Conservation (phyloP, 169 alveolate genomes). For the Plasmodium knowlesi region DNA sequence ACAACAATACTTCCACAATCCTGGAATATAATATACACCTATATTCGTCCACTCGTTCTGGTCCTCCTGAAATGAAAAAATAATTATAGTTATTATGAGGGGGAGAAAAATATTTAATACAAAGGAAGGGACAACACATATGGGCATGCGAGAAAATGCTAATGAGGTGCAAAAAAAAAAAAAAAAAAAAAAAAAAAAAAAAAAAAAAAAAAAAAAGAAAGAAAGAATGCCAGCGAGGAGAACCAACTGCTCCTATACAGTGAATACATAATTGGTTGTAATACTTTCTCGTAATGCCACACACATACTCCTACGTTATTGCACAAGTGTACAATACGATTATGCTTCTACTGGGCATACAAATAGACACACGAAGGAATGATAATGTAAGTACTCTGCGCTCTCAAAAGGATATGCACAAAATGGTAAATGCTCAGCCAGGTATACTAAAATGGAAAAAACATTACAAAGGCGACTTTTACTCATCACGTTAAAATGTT, state of each 20-base stretch:
- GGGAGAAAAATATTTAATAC: not conserved
- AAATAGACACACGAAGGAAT: not conserved
- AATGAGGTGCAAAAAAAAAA: not conserved
- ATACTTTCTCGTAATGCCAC: not conserved
- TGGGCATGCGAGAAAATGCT: not conserved
- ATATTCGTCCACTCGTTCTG: not conserved
- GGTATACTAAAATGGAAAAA: too few species aligned
- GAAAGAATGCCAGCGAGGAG: too few species aligned
- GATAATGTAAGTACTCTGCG: too few species aligned
- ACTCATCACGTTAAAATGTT: too few species aligned
- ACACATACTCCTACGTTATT: not conserved
- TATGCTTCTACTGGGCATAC: too few species aligned
- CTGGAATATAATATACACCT: not conserved
- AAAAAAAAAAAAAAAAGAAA: too few species aligned
- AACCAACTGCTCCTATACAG: too few species aligned
- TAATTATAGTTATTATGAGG: not conserved
- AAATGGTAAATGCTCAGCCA: too few species aligned
- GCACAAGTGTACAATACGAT: too few species aligned
- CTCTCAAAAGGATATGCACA: too few species aligned
- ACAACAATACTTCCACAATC: not conserved
- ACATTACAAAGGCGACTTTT: too few species aligned
- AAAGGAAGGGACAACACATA: not conserved
- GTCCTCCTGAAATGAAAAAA: not conserved
- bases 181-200: not conserved
- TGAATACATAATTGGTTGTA: not conserved